Percentiles rank a stretch among this genome's conserved stretches.
Evolutionary conservation across 352 stramenopile species (phyloP).

Genomic region (Thalassiosira allenii): DNA sequence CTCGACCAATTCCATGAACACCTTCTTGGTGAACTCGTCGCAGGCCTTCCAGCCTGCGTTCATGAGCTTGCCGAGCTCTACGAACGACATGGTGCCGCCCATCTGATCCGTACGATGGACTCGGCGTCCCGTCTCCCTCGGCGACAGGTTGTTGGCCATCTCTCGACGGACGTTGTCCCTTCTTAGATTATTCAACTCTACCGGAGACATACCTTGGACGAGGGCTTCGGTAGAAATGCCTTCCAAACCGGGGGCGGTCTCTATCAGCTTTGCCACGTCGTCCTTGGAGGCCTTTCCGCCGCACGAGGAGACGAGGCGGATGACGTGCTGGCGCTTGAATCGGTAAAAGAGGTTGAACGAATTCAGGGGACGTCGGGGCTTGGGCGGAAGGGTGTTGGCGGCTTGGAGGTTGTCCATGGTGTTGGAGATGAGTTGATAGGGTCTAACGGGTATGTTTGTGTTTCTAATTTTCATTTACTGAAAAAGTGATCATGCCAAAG

Average conservation of each 20-base stretch:
- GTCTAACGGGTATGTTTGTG: no score
- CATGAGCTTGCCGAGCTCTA: constrained; percentile 36
- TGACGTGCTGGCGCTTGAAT: background rate
- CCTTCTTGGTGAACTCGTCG: constrained; percentile 9
- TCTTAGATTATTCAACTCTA: background rate
- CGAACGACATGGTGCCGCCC: background rate
- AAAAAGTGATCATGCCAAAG: no score
- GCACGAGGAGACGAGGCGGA: background rate
- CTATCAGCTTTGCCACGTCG: background rate
- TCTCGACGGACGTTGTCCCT: background rate
- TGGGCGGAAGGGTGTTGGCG: no score
- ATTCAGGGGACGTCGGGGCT: no score
- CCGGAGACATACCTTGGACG: background rate
- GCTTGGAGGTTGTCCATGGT: no score
- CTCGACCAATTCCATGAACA: constrained; percentile 38
- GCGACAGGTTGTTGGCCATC: background rate
- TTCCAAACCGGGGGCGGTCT: background rate
- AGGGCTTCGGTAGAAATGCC: background rate
- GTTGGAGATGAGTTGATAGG: no score
- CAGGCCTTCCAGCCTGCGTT: constrained; percentile 20
- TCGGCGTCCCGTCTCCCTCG: background rate
- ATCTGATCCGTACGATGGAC: background rate
- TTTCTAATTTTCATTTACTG: no score
- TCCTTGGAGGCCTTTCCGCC: background rate
- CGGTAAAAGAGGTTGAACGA: background rate